Conservation (phyloP, 2,329 filamentous ascomycete species). For the Claviceps fusiformis region DNA sequence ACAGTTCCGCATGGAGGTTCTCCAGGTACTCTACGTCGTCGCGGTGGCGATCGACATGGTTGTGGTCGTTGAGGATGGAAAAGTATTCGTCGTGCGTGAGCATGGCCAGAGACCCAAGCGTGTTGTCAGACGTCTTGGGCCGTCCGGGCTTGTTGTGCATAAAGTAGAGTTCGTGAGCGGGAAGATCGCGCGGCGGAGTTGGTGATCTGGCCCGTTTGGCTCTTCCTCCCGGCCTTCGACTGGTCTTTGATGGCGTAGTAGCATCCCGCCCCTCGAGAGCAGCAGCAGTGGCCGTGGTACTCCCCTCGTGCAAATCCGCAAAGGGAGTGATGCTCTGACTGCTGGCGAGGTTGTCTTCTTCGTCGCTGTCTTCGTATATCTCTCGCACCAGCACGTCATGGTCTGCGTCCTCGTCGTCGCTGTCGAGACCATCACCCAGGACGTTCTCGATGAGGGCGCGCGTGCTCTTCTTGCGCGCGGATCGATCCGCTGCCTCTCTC, state of each 20-base stretch:
- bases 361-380: constrained; percentile 46
- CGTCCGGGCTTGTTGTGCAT: constrained; percentile 76
- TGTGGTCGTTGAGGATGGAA: constrained; percentile 41
- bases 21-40: constrained; percentile 58
- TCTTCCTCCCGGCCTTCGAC: constrained; percentile 2
- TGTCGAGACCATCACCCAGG: constrained; percentile 46
- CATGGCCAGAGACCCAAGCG: constrained; percentile 56
- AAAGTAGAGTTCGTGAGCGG: constrained; percentile 85
- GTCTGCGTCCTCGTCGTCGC: constrained; percentile 50
- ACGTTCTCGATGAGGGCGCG: constrained; percentile 61
- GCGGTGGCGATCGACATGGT: constrained; percentile 54
- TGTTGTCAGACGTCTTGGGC: constrained; percentile 77
- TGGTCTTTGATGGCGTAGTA: constrained; percentile 28
- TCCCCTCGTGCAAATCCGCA: constrained; percentile 26
- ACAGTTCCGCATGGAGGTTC: constrained; percentile 64
- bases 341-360: constrained; percentile 55
- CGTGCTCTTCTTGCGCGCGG: constrained; percentile 75
- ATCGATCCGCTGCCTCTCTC: constrained; percentile 63
- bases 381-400: constrained; percentile 9
- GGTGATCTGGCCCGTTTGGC: constrained; percentile 42
- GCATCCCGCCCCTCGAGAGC: constrained; percentile 17
- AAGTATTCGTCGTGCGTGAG: constrained; percentile 93
- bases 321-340: constrained; percentile 14
- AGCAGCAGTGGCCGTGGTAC: background rate
- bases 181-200: constrained; percentile 68